Percentiles rank a stretch among this genome's conserved stretches.
Conservation (phyloP, 176 grass and related monocot genomes). For the Hordeum marinum region DNA sequence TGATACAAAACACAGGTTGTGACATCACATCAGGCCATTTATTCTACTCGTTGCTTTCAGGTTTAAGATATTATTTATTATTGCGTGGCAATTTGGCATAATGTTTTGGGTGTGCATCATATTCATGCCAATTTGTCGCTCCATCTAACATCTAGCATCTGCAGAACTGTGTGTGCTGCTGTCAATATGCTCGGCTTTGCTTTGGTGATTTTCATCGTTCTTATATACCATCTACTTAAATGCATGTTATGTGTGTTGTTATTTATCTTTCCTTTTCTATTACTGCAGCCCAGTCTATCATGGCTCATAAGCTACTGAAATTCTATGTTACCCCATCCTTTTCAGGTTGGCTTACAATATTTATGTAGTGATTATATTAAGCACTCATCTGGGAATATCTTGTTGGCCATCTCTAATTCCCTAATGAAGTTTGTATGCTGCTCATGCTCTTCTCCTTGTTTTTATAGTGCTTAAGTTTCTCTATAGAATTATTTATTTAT, state of each 20-base stretch:
- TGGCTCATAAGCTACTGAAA: not conserved
- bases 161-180: not conserved
- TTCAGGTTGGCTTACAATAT: conserved; percentile 63
- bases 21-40: not conserved
- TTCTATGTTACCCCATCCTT: conserved; percentile 13
- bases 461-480: not conserved
- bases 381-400: conserved; percentile 61
- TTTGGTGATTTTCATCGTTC: not conserved
- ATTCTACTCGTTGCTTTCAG: not conserved
- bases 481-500: conserved; percentile 7
- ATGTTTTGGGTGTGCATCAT: not conserved
- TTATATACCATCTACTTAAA: not conserved
- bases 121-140: not conserved
- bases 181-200: not conserved
- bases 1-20: not conserved
- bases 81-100: not conserved
- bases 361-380: conserved; percentile 66
- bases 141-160: not conserved
- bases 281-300: not conserved
- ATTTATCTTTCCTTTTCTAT: not conserved
- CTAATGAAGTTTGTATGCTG: conserved; percentile 65
- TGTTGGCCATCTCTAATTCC: conserved; percentile 46
- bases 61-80: not conserved
- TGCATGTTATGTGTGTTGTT: not conserved
- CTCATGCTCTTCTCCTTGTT: conserved; percentile 16